Conservation (phyloP, 371 early-diverging fungal genomes). For the Nematocida displodere region DNA sequence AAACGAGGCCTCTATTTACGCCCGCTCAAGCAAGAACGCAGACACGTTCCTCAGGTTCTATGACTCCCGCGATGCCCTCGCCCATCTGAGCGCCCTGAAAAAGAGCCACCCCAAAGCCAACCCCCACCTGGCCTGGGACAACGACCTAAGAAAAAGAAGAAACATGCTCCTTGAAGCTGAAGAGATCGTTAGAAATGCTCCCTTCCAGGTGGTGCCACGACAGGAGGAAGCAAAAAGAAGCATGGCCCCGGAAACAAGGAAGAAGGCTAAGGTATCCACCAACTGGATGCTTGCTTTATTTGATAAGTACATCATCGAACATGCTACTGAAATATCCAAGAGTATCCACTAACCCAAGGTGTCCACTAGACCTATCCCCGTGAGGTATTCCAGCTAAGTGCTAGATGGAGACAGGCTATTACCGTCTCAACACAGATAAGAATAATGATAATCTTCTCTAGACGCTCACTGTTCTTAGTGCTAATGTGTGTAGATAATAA, state of each 20-base stretch:
- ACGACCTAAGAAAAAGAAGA: conserved; percentile 47
- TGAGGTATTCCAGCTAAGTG: background rate
- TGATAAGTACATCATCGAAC: conserved; percentile 30
- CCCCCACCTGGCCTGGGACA: conserved; percentile 34
- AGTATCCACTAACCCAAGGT: background rate
- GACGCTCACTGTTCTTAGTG: conserved; percentile 61
- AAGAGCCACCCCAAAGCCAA: background rate
- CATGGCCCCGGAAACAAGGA: background rate
- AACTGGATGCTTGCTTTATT: conserved; percentile 44
- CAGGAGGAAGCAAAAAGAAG: background rate
- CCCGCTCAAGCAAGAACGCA: background rate
- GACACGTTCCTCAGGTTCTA: conserved; percentile 8
- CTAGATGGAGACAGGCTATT: conserved; percentile 26
- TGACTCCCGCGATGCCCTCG: conserved; percentile 32
- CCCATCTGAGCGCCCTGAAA: background rate
- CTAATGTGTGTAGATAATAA: conserved; percentile 63
- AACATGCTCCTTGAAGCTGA: conserved; percentile 41
- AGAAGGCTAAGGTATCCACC: background rate
- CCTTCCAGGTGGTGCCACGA: background rate
- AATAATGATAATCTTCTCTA: conserved; percentile 62
- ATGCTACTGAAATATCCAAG: conserved; percentile 17
- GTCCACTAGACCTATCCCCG: background rate
- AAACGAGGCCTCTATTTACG: background rate
- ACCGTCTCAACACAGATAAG: conserved; percentile 56
- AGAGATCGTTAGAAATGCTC: conserved; percentile 41